Evolutionary conservation across 257 asterid genomes (phyloP).

Genomic region (Thymus mandschuricus): DNA sequence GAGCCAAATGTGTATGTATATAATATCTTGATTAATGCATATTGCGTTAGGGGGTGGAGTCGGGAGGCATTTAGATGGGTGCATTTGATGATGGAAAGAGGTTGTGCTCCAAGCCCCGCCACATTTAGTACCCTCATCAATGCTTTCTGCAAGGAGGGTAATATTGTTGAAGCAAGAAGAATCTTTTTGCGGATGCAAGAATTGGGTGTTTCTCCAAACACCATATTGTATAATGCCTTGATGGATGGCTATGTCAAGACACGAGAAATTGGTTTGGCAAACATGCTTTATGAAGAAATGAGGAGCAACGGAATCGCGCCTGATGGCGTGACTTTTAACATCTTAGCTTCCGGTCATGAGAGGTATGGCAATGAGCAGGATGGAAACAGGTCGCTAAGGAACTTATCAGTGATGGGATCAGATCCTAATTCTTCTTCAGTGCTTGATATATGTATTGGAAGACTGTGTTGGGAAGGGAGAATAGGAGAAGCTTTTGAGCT

Average conservation of each 20-base stretch:
- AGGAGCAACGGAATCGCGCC: constrained; percentile 61
- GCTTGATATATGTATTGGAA: constrained; percentile 60
- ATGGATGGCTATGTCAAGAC: constrained; percentile 91
- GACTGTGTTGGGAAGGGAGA: constrained; percentile 79
- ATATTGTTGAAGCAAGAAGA: constrained; percentile 67
- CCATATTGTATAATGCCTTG: constrained; percentile 58
- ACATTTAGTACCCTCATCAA: constrained; percentile 66
- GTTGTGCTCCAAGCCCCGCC: constrained; percentile 59
- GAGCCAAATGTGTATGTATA: constrained; percentile 66
- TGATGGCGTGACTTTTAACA: constrained; percentile 77
- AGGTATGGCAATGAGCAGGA: constrained; percentile 70
- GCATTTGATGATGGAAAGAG: constrained; percentile 66
- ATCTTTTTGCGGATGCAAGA: constrained; percentile 62
- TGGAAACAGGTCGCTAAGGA: constrained; percentile 51
- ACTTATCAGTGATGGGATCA: constrained; percentile 44
- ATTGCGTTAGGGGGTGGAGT: constrained; percentile 74
- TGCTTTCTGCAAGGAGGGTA: constrained; percentile 86
- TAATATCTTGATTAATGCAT: constrained; percentile 81
- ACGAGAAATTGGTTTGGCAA: constrained; percentile 62
- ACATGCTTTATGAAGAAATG: constrained; percentile 75
- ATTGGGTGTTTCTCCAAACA: constrained; percentile 60
- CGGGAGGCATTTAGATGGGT: constrained; percentile 59
- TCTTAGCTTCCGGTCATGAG: constrained; percentile 74
- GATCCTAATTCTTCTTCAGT: constrained; percentile 47
- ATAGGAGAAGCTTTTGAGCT: constrained; percentile 69